Percentiles rank a stretch among this genome's conserved stretches.
Evolutionary conservation across 495 filamentous ascomycete species (phyloP).

Genomic region (Penicillium silybi): DNA sequence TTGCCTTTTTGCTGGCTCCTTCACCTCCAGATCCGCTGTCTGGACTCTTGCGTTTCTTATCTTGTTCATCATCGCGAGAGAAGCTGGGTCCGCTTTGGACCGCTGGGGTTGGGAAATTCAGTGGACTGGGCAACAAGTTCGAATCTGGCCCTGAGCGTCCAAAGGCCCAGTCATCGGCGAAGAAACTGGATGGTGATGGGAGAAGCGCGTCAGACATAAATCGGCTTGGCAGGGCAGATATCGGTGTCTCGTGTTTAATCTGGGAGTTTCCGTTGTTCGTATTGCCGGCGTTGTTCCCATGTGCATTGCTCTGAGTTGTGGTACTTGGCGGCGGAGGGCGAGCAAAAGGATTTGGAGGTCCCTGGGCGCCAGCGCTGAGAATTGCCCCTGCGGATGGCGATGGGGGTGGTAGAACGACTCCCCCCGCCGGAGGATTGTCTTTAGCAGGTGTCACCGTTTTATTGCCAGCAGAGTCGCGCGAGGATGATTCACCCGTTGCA

Average conservation of each 20-base stretch:
- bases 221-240: constrained; percentile 91
- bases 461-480: constrained; percentile 63
- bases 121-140: constrained; percentile 83
- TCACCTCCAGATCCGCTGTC: constrained; percentile 40
- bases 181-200: constrained; percentile 86
- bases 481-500: constrained; percentile 70
- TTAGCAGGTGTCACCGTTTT: constrained; percentile 49
- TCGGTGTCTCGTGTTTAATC: constrained; percentile 87
- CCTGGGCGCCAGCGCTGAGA: constrained; percentile 85
- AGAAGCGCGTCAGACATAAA: constrained; percentile 83
- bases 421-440: constrained; percentile 58
- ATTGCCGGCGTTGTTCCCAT: constrained; percentile 61
- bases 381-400: constrained; percentile 84
- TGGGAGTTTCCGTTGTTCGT: constrained; percentile 57
- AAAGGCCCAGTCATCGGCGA: constrained; percentile 78
- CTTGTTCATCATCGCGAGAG: constrained; percentile 52
- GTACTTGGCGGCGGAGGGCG: constrained; percentile 63
- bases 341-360: constrained; percentile 94
- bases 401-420: constrained; percentile 85
- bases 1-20: constrained; percentile 46
- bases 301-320: constrained; percentile 37
- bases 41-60: constrained; percentile 53
- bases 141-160: constrained; percentile 59
- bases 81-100: constrained; percentile 67
- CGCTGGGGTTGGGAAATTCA: constrained; percentile 88